Evolutionary conservation across 768 basidiomycete species (phyloP).

Genomic region (Phaffia australis): DNA sequence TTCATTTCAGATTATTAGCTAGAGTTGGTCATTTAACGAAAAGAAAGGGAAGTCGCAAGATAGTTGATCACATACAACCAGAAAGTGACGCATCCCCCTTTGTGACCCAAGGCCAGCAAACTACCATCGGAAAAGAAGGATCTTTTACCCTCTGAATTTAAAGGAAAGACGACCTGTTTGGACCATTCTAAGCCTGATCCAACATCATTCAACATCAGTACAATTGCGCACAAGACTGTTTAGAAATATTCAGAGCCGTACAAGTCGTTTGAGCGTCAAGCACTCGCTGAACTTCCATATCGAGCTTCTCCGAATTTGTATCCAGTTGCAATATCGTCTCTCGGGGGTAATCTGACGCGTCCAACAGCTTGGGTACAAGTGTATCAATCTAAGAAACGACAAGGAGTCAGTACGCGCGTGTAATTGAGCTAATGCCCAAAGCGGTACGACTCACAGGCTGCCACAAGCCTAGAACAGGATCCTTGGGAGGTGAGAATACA

Average conservation of each 20-base stretch:
- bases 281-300: constrained; percentile 9
- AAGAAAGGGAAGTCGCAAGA: too few species aligned
- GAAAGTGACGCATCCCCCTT: constrained; percentile 13
- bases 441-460: background rate
- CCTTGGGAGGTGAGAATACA: constrained; percentile 4
- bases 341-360: constrained; percentile 3
- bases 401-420: too few species aligned
- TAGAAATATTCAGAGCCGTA: background rate
- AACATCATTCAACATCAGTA: too few species aligned
- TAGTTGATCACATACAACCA: constrained; percentile 7
- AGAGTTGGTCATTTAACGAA: too few species aligned
- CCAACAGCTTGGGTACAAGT: background rate
- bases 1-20: too few species aligned
- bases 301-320: constrained; percentile 2
- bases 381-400: background rate
- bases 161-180: background rate
- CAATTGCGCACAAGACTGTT: too few species aligned
- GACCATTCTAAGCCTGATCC: constrained; percentile 11
- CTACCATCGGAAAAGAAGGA: background rate
- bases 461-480: constrained; percentile 10
- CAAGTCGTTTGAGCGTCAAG: constrained; percentile 14
- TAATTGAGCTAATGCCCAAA: too few species aligned
- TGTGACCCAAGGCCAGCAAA: constrained; percentile 16
- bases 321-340: too few species aligned
- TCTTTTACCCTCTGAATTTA: constrained; percentile 1